Conservation (phyloP, 2,329 filamentous ascomycete genomes). For the Colletotrichum cordylinicola region DNA sequence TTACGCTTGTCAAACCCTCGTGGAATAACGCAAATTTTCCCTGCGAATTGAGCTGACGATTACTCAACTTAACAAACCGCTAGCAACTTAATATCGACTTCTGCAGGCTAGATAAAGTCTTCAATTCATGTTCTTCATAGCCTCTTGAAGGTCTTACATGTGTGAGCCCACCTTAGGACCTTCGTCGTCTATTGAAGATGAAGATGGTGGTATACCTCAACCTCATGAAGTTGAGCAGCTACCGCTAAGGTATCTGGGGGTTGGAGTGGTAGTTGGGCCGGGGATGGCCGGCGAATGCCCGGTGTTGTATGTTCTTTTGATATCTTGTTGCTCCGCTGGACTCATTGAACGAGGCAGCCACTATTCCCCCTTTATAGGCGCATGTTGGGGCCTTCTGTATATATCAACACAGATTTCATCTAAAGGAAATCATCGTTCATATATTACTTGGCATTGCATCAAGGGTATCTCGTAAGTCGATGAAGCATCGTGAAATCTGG, state of each 20-base stretch:
- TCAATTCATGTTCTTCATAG: too few species aligned
- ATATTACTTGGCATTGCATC: background rate
- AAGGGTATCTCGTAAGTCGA: background rate
- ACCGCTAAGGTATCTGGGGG: background rate
- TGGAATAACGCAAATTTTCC: too few species aligned
- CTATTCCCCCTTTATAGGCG: background rate
- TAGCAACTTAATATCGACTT: too few species aligned
- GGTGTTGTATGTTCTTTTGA: background rate
- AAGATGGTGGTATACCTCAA: background rate
- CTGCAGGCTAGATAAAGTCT: too few species aligned
- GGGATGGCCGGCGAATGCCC: background rate
- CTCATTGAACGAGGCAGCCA: background rate
- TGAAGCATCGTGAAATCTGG: background rate
- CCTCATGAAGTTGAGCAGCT: background rate
- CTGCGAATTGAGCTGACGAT: too few species aligned
- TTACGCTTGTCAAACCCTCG: too few species aligned
- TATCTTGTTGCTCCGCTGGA: background rate
- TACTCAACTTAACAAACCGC: too few species aligned
- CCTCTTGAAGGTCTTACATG: too few species aligned
- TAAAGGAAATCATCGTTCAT: background rate
- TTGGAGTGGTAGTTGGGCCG: background rate
- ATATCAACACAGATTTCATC: background rate
- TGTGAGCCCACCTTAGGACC: background rate
- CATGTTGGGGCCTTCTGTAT: background rate
- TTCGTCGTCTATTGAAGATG: background rate